Percentiles rank a stretch among this genome's conserved stretches.
Evolutionary conservation across 345 rosid species (phyloP).

Genomic region (Lepidium africanum): DNA sequence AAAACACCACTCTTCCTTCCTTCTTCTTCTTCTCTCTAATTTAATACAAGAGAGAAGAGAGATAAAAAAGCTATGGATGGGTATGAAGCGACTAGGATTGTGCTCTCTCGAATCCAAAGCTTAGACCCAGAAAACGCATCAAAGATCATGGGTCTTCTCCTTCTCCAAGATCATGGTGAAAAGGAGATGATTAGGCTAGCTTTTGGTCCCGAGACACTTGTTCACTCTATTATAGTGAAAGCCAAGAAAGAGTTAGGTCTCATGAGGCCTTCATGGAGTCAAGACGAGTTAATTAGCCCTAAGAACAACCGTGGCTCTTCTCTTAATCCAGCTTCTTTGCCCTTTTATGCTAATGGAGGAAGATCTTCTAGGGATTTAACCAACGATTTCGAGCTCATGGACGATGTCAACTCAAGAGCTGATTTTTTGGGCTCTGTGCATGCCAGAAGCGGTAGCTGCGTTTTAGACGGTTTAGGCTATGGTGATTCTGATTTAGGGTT

Average conservation of each 20-base stretch:
- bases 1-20: constrained; percentile 24
- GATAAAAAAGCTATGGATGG: constrained; percentile 51
- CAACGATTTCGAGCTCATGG: constrained; percentile 64
- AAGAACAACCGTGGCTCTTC: constrained; percentile 28
- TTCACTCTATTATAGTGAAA: constrained; percentile 60
- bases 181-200: constrained; percentile 93
- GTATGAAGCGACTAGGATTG: constrained; percentile 84
- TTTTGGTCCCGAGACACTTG: constrained; percentile 75
- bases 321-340: constrained; percentile 59
- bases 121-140: constrained; percentile 87
- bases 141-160: constrained; percentile 87
- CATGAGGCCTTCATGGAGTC: constrained; percentile 36
- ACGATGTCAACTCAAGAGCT: constrained; percentile 32
- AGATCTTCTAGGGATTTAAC: constrained; percentile 35
- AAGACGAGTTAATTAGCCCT: constrained; percentile 48
- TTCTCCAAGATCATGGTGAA: constrained; percentile 89
- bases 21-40: constrained; percentile 14
- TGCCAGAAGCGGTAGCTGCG: constrained; percentile 63
- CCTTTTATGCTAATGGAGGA: constrained; percentile 50
- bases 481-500: constrained; percentile 58
- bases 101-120: constrained; percentile 73
- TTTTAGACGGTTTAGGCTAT: constrained; percentile 56
- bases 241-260: constrained; percentile 69
- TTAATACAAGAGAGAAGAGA: background rate
- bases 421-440: constrained; percentile 48